phyloP scores from a whole-genome alignment of 1,139 yeast genomes.

The Geotrichum fermentans region DNA sequence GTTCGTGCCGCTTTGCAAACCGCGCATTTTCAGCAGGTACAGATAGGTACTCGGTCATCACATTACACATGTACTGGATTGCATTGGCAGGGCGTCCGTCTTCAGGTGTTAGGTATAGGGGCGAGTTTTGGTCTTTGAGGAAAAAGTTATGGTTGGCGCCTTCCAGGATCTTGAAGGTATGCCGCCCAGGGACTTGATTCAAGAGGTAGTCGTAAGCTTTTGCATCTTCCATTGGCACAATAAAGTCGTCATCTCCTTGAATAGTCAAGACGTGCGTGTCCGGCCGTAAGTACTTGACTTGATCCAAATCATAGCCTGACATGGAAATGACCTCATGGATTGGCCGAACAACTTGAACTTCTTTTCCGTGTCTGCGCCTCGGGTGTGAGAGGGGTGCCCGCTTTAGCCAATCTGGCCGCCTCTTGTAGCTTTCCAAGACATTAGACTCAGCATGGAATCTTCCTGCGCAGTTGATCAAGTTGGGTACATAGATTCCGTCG shows the following conservation, averaged over 20 bases:
- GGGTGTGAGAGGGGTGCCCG: slow-evolving; percentile 37
- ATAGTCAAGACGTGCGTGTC: slow-evolving; percentile 58
- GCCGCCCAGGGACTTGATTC: slow-evolving; percentile 45
- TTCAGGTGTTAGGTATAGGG: slow-evolving; percentile 19
- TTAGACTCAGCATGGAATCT: slow-evolving; percentile 44
- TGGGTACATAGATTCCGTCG: slow-evolving; percentile 47
- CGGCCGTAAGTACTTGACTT: slow-evolving; percentile 40
- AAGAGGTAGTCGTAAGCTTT: slow-evolving; percentile 55
- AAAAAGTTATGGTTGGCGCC: slow-evolving; percentile 77
- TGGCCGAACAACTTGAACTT: slow-evolving; percentile 43
- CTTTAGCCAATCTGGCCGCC: slow-evolving; percentile 40
- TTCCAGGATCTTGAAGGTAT: slow-evolving; percentile 53
- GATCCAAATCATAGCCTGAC: slow-evolving; percentile 48
- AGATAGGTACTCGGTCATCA: slow-evolving; percentile 50
- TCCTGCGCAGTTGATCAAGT: slow-evolving; percentile 66
- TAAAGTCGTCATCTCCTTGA: slow-evolving; percentile 64
- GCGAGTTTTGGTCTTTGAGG: slow-evolving; percentile 1
- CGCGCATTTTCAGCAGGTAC: slow-evolving; percentile 50
- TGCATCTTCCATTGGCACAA: slow-evolving; percentile 63
- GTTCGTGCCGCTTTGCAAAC: slow-evolving; percentile 40
- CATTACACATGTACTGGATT: slow-evolving; percentile 51
- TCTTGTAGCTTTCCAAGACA: slow-evolving; percentile 30
- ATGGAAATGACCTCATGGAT: slow-evolving; percentile 51
- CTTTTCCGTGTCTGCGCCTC: slow-evolving; percentile 51
- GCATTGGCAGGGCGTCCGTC: slow-evolving; percentile 46